Base-by-base conservation (phyloP, 2,329 filamentous ascomycete species). In the Trichophaea hybrida region DNA sequence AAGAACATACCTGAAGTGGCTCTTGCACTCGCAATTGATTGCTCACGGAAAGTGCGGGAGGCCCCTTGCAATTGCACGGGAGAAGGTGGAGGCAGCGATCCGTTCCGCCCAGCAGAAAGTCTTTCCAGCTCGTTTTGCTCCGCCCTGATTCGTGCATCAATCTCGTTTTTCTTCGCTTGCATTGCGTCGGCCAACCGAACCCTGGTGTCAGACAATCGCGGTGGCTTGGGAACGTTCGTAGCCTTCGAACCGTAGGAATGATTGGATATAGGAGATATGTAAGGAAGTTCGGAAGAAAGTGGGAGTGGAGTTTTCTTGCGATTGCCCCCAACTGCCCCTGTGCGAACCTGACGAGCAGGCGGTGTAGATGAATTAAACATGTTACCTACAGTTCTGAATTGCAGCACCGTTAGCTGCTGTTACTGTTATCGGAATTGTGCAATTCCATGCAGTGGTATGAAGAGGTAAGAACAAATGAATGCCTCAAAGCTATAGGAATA, bases 321-420 rank as follows among this genome's bases (percentile, higher is more conserved):
- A 35, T 17, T 34, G 32, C 57, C 34, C 59, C 46, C 63, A 48
- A 7, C 60, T 15, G 15, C 49, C 53, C 35, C 55, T 37, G 44
- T 51, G 43, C 59, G 62, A 43, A 55, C 50, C 38, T 61, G 63
- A 40, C 55, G 37, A 38, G 60, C 40, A 33, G 61, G 57, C 43
- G 63, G 63, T 13, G 63, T 62, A 17, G 61, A 62, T 55, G 61
- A 57, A n/a, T 59, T 62, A 52, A 65, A 65, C 63, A 65, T 65
- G 7, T 57, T 62, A 55, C 48, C 43, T 24, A 50, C 31, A 35
- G 40, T 50, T 4, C 31, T 50, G 31, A 50, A 50, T 12, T 33
- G 13, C 38, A 24, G 48, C 48, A 24, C 5, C 12, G 48, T 43
- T 43, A 43, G 38, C 38, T 43, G 10, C n/a, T 50, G 5, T 17